Percentiles rank a stretch among this genome's conserved stretches.
These are phyloP conservation scores for Babesia sp. DNA, from an alignment of 169 alveolate genomes.

Conservation along the genomic window DNA sequence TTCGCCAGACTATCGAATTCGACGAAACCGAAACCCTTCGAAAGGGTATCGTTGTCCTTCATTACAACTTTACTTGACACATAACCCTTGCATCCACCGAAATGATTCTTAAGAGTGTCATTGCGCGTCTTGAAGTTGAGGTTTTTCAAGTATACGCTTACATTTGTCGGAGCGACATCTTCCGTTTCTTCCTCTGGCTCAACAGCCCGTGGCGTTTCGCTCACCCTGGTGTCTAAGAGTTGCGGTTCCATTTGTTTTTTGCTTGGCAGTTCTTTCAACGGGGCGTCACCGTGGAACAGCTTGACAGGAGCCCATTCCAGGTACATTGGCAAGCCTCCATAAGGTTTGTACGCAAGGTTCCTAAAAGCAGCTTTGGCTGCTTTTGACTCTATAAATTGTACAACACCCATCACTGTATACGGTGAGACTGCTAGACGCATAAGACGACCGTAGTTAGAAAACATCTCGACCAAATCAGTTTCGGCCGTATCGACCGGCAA, in stretches of 20 bases:
- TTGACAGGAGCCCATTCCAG: constrained; percentile 91
- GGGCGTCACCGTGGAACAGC: constrained; percentile 35
- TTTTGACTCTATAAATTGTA: constrained; percentile 78
- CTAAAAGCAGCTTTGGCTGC: constrained; percentile 87
- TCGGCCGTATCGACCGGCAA: constrained; percentile 71
- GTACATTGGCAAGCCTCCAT: constrained; percentile 84
- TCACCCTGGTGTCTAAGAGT: background rate
- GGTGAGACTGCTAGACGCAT: constrained; percentile 86
- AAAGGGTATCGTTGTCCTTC: constrained; percentile 62
- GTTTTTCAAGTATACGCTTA: constrained; percentile 87
- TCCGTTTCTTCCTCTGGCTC: constrained; percentile 48
- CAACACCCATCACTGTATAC: constrained; percentile 86
- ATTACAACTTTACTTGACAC: constrained; percentile 72
- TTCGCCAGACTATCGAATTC: constrained; percentile 80
- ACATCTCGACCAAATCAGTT: constrained; percentile 79
- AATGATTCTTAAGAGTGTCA: constrained; percentile 72
- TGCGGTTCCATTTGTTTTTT: background rate
- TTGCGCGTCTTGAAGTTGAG: constrained; percentile 85
- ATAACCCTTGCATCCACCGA: constrained; percentile 71
- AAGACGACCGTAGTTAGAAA: constrained; percentile 83
- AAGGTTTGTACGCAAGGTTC: constrained; percentile 82
- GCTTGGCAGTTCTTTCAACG: background rate
- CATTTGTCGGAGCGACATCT: constrained; percentile 56
- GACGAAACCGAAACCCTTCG: constrained; percentile 91
- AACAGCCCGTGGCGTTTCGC: background rate